Percentiles rank a stretch among this genome's conserved stretches.
Evolutionary conservation across 2,329 filamentous ascomycete species (phyloP).

Genomic region (Escovopsis sp.): DNA sequence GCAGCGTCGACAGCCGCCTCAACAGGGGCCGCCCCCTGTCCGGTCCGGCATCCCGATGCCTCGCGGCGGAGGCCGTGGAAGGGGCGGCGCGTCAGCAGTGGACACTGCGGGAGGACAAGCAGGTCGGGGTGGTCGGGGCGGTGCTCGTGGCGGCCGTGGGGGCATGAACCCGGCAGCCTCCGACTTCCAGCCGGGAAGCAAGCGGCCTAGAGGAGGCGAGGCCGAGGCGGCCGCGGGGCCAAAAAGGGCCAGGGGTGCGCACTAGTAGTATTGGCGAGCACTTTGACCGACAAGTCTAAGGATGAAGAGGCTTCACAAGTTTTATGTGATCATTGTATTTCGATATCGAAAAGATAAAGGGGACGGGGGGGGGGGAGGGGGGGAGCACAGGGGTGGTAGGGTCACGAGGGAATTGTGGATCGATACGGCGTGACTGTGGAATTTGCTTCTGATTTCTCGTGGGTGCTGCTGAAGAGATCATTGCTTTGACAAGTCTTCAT

Average conservation of each 20-base stretch:
- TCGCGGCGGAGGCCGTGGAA: conserved; percentile 24
- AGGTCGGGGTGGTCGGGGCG: conserved; percentile 26
- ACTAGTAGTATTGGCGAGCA: conserved; percentile 11
- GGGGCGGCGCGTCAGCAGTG: conserved; percentile 21
- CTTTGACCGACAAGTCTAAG: background rate
- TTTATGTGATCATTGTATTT: no score
- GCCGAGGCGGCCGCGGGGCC: conserved; percentile 25
- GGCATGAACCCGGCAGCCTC: conserved; percentile 34
- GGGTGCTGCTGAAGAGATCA: no score
- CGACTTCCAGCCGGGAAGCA: conserved; percentile 43
- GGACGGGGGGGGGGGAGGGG: no score
- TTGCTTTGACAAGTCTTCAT: no score
- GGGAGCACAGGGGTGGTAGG: no score
- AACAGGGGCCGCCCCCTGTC: conserved; percentile 8
- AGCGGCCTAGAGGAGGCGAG: conserved; percentile 42
- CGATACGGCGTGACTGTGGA: no score
- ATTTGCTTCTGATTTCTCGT: no score
- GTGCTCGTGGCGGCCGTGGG: conserved; percentile 23
- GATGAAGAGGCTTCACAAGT: background rate
- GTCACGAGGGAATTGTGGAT: no score
- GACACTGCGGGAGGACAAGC: conserved; percentile 15
- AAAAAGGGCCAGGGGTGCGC: conserved; percentile 26
- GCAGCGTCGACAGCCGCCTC: conserved; percentile 6
- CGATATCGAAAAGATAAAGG: no score
- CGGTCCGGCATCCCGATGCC: conserved; percentile 26